phyloP scores from a whole-genome alignment of 352 stramenopile genomes.

The Thraustotheca clavata region DNA sequence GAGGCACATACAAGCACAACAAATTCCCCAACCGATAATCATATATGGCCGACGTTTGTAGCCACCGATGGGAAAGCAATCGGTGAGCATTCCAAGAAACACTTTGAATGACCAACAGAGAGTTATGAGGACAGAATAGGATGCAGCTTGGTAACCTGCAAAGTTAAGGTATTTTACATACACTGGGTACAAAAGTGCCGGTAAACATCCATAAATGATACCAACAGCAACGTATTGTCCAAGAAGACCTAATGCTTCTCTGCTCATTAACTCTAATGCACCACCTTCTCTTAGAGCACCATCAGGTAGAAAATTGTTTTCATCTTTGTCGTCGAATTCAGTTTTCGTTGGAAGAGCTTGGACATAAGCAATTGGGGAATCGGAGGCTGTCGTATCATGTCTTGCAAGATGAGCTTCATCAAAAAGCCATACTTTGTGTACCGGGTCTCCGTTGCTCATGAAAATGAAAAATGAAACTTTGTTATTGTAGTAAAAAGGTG shows the following conservation, averaged over 20 bases:
- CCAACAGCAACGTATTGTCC: slow-evolving; percentile 1
- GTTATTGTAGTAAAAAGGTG: too few species aligned
- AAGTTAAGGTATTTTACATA: slow-evolving; percentile 7
- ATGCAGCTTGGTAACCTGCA: slow-evolving; percentile 24
- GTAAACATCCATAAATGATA: slow-evolving; percentile 9
- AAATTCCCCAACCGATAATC: slow-evolving; percentile 34
- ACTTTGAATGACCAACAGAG: slow-evolving; percentile 21
- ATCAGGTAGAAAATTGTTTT: too few species aligned
- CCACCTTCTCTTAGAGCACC: slow-evolving; percentile 39
- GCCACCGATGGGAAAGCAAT: slow-evolving; percentile 21
- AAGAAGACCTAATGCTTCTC: neutral
- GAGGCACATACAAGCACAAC: neutral
- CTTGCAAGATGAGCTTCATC: too few species aligned
- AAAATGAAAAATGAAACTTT: too few species aligned
- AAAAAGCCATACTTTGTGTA: too few species aligned
- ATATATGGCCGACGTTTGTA: slow-evolving; percentile 18
- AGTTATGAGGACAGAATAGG: slow-evolving; percentile 27
- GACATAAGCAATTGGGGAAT: too few species aligned
- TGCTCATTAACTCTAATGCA: slow-evolving; percentile 10
- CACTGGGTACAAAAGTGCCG: neutral
- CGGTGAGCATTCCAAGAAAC: slow-evolving; percentile 19
- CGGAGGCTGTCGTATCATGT: too few species aligned
- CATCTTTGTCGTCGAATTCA: too few species aligned
- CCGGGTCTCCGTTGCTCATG: too few species aligned
- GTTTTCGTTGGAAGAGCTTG: too few species aligned